Conservation (phyloP, 805 yeast species). For the Saccharomycopsis capsularis region DNA sequence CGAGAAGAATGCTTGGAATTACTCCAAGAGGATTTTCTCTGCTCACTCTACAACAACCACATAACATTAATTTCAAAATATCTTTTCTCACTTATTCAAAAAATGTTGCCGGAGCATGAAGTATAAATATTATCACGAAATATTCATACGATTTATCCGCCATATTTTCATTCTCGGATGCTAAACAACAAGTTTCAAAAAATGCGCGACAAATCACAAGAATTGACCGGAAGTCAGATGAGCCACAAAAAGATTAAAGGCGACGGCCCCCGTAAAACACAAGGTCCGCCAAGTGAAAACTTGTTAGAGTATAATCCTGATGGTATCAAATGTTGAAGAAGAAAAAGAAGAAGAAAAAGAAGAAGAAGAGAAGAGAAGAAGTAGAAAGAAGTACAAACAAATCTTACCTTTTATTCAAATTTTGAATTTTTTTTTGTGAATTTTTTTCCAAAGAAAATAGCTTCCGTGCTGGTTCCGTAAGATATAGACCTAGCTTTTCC, state of each 20-base stretch:
- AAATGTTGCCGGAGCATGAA: slow-evolving; percentile 19
- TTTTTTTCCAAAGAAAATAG: too few relatives aligned
- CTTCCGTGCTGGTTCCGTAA: too few relatives aligned
- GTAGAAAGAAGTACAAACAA: too few relatives aligned
- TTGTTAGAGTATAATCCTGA: slow-evolving; percentile 9
- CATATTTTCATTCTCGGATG: slow-evolving; percentile 11
- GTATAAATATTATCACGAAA: slow-evolving; percentile 8
- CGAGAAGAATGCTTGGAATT: too few relatives aligned
- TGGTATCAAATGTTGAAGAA: slow-evolving; percentile 15
- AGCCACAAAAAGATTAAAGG: not conserved
- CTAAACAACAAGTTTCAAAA: slow-evolving; percentile 4
- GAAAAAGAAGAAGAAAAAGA: slow-evolving; percentile 3
- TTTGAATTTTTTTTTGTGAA: too few relatives aligned
- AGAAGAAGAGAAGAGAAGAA: not conserved
- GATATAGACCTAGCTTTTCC: too few relatives aligned
- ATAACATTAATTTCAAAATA: too few relatives aligned
- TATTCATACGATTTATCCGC: slow-evolving; percentile 12
- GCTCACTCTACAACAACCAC: too few relatives aligned
- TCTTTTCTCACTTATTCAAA: too few relatives aligned
- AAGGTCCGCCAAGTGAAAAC: not conserved
- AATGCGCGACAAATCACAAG: slow-evolving; percentile 1
- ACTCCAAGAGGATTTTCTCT: too few relatives aligned
- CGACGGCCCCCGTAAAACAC: slow-evolving; percentile 3
- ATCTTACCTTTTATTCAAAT: too few relatives aligned
- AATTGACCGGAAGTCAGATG: not conserved